Evolutionary conservation across 768 basidiomycete genomes (phyloP).

Genomic region (Hericium coralloides): DNA sequence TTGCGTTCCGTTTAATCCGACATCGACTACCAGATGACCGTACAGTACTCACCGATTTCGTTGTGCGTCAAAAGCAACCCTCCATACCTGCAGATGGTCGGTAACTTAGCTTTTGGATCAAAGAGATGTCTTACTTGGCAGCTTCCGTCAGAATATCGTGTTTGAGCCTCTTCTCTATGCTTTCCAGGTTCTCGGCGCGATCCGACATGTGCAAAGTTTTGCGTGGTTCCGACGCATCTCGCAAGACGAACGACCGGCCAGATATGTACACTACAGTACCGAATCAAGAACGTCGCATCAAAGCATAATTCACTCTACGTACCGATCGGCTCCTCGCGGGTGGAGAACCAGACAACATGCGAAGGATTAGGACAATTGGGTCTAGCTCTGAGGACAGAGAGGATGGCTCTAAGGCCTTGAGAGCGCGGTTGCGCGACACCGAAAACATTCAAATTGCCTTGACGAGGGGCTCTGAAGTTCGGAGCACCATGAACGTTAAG

Average conservation of each 20-base stretch:
- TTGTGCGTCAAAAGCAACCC: constrained; percentile 91
- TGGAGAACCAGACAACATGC: constrained; percentile 92
- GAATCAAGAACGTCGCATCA: neutral
- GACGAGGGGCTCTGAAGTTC: constrained; percentile 82
- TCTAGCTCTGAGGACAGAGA: constrained; percentile 73
- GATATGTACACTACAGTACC: constrained; percentile 65
- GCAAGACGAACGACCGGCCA: constrained; percentile 85
- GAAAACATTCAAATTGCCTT: constrained; percentile 80
- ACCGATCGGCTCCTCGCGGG: constrained; percentile 93
- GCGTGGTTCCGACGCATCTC: constrained; percentile 79
- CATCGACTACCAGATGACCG: neutral
- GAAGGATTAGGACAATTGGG: constrained; percentile 55
- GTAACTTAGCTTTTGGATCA: constrained; percentile 19
- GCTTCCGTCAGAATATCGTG: constrained; percentile 87
- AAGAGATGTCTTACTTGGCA: constrained; percentile 28
- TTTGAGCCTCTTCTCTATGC: constrained; percentile 83
- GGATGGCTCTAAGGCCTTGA: constrained; percentile 82
- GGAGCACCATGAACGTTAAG: constrained; percentile 91
- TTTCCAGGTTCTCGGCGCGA: constrained; percentile 91
- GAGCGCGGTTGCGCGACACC: constrained; percentile 94
- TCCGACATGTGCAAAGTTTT: constrained; percentile 76
- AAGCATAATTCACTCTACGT: constrained; percentile 17
- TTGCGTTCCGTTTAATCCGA: neutral
- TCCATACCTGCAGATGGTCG: constrained; percentile 52
- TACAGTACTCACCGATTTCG: constrained; percentile 56